Evolutionary conservation across 345 rosid species (phyloP).

Genomic region (Eucalyptus erythrocorys): DNA sequence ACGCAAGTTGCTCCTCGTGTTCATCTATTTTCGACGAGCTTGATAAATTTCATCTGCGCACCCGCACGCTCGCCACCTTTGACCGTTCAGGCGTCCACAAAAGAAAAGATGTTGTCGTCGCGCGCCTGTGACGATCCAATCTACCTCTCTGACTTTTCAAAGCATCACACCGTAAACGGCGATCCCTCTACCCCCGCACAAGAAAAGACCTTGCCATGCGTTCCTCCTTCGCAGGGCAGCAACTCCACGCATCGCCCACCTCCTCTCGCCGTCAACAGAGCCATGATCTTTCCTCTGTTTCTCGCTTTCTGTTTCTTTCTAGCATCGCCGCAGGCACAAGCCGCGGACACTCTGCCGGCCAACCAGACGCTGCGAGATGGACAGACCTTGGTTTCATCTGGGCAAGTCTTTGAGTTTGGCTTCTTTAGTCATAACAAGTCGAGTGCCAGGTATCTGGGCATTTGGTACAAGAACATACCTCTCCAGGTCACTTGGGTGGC

Average conservation of each 20-base stretch:
- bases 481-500: constrained; percentile 10
- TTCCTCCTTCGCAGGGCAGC: not conserved
- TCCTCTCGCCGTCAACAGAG: not conserved
- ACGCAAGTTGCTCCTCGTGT: not conserved
- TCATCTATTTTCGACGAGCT: not conserved
- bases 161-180: not conserved
- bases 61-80: not conserved
- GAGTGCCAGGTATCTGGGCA: not conserved
- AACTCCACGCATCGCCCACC: not conserved
- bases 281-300: not conserved
- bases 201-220: not conserved
- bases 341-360: not conserved
- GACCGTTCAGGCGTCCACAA: not conserved
- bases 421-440: not conserved
- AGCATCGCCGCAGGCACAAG: not conserved
- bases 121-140: not conserved
- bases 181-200: not conserved
- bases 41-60: not conserved
- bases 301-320: not conserved
- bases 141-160: not conserved
- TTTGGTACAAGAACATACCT: constrained; percentile 9
- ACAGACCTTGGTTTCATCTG: not conserved
- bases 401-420: constrained; percentile 5
- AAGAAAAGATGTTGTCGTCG: not conserved
- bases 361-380: constrained; percentile 1